Percentiles rank a stretch among this genome's conserved stretches.
phyloP scores from a whole-genome alignment of 805 yeast genomes.

The Clavispora santaluciae region DNA sequence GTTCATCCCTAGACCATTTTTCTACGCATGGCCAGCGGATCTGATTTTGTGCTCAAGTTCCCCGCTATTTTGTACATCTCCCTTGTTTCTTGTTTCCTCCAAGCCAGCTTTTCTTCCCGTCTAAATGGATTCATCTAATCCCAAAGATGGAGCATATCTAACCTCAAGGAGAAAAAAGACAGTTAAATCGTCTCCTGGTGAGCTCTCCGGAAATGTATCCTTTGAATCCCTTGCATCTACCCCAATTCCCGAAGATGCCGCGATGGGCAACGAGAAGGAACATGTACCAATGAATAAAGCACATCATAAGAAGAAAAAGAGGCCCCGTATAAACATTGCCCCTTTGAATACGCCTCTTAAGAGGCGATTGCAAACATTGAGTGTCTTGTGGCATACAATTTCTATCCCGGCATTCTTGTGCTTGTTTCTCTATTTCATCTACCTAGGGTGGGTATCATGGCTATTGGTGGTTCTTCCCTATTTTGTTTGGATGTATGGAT shows the following conservation, averaged over 20 bases:
- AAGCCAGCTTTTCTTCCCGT: background rate
- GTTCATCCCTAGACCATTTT: too few species aligned
- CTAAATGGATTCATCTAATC: background rate
- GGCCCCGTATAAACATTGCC: slow-evolving; percentile 37
- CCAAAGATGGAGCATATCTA: background rate
- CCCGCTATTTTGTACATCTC: background rate
- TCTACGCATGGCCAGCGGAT: background rate
- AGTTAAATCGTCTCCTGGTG: background rate
- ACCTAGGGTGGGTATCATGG: slow-evolving; percentile 62
- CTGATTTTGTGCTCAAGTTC: background rate
- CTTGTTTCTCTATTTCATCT: slow-evolving; percentile 46
- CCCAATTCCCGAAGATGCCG: background rate
- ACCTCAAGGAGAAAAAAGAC: background rate
- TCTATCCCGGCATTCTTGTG: slow-evolving; percentile 58
- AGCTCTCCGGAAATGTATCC: background rate
- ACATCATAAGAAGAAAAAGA: background rate
- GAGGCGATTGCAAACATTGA: slow-evolving; percentile 61
- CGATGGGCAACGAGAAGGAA: background rate
- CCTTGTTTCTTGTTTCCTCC: background rate
- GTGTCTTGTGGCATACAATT: slow-evolving; percentile 69
- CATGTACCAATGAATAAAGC: background rate
- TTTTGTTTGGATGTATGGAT: slow-evolving; percentile 45
- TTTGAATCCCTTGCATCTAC: background rate
- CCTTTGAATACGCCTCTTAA: slow-evolving; percentile 52
- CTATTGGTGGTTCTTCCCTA: slow-evolving; percentile 58